Conservation (phyloP, 2,329 filamentous ascomycete genomes). For the Curvularia eragrostidis region DNA sequence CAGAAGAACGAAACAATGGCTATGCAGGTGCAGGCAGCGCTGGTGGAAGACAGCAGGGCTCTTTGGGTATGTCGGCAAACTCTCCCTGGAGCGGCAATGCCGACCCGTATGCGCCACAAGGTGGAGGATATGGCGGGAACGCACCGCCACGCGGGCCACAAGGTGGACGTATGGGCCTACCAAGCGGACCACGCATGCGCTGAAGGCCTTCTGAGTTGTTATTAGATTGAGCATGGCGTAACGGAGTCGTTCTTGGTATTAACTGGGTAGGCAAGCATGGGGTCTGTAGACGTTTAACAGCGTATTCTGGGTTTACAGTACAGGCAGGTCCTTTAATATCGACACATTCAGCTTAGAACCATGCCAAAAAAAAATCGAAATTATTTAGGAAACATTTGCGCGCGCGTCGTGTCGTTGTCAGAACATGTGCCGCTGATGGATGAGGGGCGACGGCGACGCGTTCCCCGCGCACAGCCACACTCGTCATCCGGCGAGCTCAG, state of each 20-base stretch:
- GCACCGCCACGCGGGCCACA: slow-evolving; percentile 35
- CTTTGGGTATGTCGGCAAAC: slow-evolving; percentile 41
- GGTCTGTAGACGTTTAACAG: slow-evolving; percentile 4
- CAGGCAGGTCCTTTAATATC: slow-evolving; percentile 12
- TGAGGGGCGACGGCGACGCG: slow-evolving; percentile 9
- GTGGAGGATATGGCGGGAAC: slow-evolving; percentile 30
- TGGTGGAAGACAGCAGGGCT: slow-evolving; percentile 37
- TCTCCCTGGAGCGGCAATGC: slow-evolving; percentile 43
- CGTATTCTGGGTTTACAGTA: slow-evolving; percentile 13
- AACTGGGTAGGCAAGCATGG: slow-evolving; percentile 11
- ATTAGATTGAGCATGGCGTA: slow-evolving; percentile 27
- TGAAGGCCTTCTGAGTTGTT: slow-evolving; percentile 15
- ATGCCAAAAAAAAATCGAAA: neutral
- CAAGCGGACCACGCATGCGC: slow-evolving; percentile 50
- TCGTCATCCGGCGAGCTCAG: slow-evolving; percentile 18
- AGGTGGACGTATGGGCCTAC: slow-evolving; percentile 47
- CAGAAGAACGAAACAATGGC: slow-evolving; percentile 43
- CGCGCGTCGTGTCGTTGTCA: neutral
- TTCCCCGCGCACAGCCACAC: slow-evolving; percentile 19
- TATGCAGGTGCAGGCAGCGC: slow-evolving; percentile 36
- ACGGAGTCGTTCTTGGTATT: slow-evolving; percentile 20
- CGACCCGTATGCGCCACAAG: slow-evolving; percentile 40
- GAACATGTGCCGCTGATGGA: slow-evolving; percentile 2
- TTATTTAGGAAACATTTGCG: neutral
- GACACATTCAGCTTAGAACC: slow-evolving; percentile 1